Evolutionary conservation across 148 eudicot species (phyloP), one percentile per base, ranked within the genome.

Genomic region (Agrostemma githago): DNA sequence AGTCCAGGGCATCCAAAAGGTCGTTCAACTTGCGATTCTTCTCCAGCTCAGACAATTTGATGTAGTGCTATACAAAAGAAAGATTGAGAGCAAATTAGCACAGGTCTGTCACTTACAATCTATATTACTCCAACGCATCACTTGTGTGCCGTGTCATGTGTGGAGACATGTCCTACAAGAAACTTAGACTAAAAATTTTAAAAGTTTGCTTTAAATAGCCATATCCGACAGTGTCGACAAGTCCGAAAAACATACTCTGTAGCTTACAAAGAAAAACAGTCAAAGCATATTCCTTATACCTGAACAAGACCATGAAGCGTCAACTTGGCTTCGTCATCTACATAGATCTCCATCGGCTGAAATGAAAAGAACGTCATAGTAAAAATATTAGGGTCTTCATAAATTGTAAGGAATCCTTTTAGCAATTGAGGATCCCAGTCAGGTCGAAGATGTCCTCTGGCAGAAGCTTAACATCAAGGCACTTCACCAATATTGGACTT

Each of bases 271-370:
- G 19, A 4, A 20, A 46, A 15, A 7, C 19, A 46, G 12, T 5
- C 34, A 26, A 26, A 76, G 4, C 9, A 17, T 4, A 62, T 17
- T 71, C 20, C 21, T 69, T 58, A 53, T 81, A 95, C 98, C 97
- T 95, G 98, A 69, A 95, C 98, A 76, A 95, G 98, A 57, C 99
- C 99, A 56, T 95, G 99, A 40, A 95, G 94, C 58, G 99, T 95
- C 84, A 95, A 81, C 83, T 95, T 95, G 78, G 98, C 96, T 79
- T 95, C 98, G 48, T 95, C 98, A 74, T 95, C 98, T 68, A 95
- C 98, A 84, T 95, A 95, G 77, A 95, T 95, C 83, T 95, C 98
- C 98, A 87, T 84, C 44, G 98, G 98, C 98, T 93, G 98, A 81
- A 91, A 89, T 81, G 86, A 84, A 86, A 77, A 92, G 56, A 88